These are phyloP conservation scores for Talaromyces islandicus DNA, from an alignment of 2,329 filamentous ascomycete species.

Conservation along the genomic window DNA sequence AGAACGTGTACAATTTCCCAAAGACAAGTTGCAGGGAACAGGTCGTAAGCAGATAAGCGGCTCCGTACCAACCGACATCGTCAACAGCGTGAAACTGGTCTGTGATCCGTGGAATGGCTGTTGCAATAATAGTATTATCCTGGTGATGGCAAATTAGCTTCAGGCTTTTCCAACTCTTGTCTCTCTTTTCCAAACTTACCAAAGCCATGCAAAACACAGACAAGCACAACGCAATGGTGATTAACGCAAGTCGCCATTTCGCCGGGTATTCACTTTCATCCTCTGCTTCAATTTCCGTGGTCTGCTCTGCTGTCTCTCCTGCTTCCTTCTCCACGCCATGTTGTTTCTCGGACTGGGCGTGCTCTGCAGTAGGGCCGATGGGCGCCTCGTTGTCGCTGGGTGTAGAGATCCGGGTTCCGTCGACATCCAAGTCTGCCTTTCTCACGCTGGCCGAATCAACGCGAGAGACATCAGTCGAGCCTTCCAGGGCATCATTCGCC, in stretches of 20 bases:
- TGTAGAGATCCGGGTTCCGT: background rate
- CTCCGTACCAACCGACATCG: slow-evolving; percentile 30
- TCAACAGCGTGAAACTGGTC: slow-evolving; percentile 42
- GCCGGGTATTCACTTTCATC: slow-evolving; percentile 27
- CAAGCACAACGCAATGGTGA: slow-evolving; percentile 31
- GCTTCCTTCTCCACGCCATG: background rate
- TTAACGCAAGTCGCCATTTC: slow-evolving; percentile 25
- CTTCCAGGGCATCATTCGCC: background rate
- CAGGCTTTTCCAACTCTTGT: background rate
- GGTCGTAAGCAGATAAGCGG: slow-evolving; percentile 38
- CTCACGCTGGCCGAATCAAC: background rate
- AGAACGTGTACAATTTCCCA: slow-evolving; percentile 40
- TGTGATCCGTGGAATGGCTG: slow-evolving; percentile 44
- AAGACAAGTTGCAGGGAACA: slow-evolving; percentile 38
- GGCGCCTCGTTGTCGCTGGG: background rate
- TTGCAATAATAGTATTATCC: slow-evolving; percentile 41
- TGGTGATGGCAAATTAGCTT: slow-evolving; percentile 7
- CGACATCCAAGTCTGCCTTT: background rate
- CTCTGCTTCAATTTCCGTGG: slow-evolving; percentile 7
- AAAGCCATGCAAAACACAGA: slow-evolving; percentile 35
- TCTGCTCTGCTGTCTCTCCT: background rate
- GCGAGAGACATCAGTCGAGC: background rate
- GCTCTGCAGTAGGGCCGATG: background rate
- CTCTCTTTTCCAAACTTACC: slow-evolving; percentile 15
- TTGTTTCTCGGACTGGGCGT: background rate